These are phyloP conservation scores for Rugonectria rugulosa DNA, from an alignment of 2,329 filamentous ascomycete genomes.

Conservation along the genomic window DNA sequence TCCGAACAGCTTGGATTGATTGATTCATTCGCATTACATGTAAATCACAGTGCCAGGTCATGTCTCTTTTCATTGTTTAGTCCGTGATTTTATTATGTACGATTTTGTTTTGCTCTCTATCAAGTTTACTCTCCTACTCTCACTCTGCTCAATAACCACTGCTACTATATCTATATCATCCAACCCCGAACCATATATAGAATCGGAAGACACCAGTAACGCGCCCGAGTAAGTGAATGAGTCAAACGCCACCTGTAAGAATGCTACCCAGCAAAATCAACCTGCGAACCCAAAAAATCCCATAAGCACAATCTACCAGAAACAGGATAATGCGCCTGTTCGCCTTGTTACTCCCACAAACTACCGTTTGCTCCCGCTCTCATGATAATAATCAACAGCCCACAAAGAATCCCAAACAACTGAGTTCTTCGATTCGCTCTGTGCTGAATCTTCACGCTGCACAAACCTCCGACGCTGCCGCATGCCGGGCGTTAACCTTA, in stretches of 20 bases:
- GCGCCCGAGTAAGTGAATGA: slow-evolving; percentile 18
- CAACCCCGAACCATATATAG: too few relatives aligned
- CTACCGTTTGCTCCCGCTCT: slow-evolving; percentile 47
- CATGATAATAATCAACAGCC: slow-evolving; percentile 66
- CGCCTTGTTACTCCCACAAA: slow-evolving; percentile 3
- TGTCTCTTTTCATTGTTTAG: too few relatives aligned
- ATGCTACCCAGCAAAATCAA: slow-evolving; percentile 16
- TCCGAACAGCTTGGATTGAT: too few relatives aligned
- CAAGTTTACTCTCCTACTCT: too few relatives aligned
- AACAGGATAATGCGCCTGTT: slow-evolving; percentile 1
- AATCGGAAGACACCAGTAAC: slow-evolving; percentile 23
- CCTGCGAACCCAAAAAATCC: neutral
- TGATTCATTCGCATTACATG: too few relatives aligned
- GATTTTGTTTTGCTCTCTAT: too few relatives aligned
- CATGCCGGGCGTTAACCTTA: slow-evolving; percentile 44
- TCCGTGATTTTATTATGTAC: too few relatives aligned
- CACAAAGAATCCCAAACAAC: slow-evolving; percentile 70
- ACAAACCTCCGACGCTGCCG: slow-evolving; percentile 40
- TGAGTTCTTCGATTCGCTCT: slow-evolving; percentile 57
- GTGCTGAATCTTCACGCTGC: slow-evolving; percentile 49
- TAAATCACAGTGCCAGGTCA: too few relatives aligned
- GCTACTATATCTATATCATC: slow-evolving; percentile 19
- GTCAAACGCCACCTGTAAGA: slow-evolving; percentile 23
- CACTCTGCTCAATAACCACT: slow-evolving; percentile 13
- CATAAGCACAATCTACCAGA: neutral